Percentiles rank a stretch among this genome's conserved stretches.
Conservation (phyloP, 2,329 filamentous ascomycete genomes). For the Colletotrichum cereale region DNA sequence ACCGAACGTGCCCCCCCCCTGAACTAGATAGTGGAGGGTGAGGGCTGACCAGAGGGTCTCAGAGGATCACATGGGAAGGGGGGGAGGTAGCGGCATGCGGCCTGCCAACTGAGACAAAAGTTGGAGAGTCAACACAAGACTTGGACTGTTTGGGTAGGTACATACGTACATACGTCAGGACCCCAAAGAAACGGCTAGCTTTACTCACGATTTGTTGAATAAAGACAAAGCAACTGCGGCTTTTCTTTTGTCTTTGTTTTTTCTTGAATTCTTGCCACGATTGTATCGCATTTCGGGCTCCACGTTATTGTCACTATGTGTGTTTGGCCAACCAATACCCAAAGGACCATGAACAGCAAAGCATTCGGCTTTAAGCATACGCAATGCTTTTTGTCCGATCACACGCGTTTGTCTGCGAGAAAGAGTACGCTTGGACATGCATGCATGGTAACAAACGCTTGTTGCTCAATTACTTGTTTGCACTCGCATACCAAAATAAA, state of each 20-base stretch:
- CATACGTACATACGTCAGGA: slow-evolving; percentile 13
- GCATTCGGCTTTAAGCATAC: background rate
- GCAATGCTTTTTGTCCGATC: background rate
- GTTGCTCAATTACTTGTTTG: background rate
- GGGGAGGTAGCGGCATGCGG: slow-evolving; percentile 30
- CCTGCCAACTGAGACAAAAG: slow-evolving; percentile 25
- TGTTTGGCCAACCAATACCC: background rate
- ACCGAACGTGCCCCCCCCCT: slow-evolving; percentile 23
- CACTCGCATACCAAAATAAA: too few species aligned
- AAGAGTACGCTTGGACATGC: too few species aligned
- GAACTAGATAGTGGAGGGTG: slow-evolving; percentile 11
- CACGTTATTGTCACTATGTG: background rate
- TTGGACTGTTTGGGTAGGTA: background rate
- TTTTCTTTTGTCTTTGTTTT: background rate
- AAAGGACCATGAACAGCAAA: background rate
- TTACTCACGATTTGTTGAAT: background rate
- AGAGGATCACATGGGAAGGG: slow-evolving; percentile 28
- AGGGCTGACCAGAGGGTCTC: slow-evolving; percentile 18
- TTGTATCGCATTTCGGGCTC: too few species aligned
- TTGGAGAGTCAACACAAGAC: background rate
- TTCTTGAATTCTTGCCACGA: background rate
- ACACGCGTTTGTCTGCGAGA: background rate
- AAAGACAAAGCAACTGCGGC: background rate
- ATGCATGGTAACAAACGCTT: background rate
- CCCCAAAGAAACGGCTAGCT: background rate